Conservation (phyloP, 192 early-diverging fungal genomes). For the Entomortierella parvispora region DNA sequence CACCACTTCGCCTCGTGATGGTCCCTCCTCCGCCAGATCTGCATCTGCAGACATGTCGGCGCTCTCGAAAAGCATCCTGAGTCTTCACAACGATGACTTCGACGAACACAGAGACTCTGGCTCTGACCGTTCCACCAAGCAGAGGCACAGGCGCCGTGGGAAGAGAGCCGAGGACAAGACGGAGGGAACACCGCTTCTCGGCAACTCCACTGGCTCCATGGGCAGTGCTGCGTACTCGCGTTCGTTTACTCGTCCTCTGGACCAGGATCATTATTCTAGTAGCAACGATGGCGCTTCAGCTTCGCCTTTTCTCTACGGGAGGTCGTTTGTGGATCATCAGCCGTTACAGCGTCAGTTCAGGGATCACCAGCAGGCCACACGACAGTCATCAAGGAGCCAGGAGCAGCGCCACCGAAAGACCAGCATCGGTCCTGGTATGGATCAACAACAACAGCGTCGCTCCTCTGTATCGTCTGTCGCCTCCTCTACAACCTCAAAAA, state of each 20-base stretch:
- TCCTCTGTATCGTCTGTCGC: not conserved
- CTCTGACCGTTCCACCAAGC: slow-evolving; percentile 6
- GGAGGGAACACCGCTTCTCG: not conserved
- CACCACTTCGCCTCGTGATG: not conserved
- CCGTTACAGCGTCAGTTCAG: slow-evolving; percentile 35
- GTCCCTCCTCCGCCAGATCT: slow-evolving; percentile 2
- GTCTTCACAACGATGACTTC: slow-evolving; percentile 16
- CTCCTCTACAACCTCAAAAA: not conserved
- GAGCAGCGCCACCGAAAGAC: not conserved
- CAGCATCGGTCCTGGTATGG: slow-evolving; percentile 15
- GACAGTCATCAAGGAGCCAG: not conserved
- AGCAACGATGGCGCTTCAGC: slow-evolving; percentile 31
- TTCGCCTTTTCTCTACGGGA: slow-evolving; percentile 24
- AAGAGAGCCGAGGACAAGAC: not conserved
- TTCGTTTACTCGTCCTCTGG: slow-evolving; percentile 27
- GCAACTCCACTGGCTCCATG: slow-evolving; percentile 9
- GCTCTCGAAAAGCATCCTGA: slow-evolving; percentile 43
- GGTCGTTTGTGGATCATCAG: slow-evolving; percentile 48
- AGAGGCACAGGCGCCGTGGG: not conserved
- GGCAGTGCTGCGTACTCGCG: slow-evolving; percentile 19
- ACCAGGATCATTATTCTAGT: slow-evolving; percentile 25
- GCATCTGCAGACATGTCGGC: slow-evolving; percentile 25
- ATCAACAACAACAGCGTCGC: not conserved
- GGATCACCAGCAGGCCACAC: slow-evolving; percentile 35
- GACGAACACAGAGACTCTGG: not conserved